Base-by-base conservation (phyloP, 148 eudicot species). In the Fagopyrum tataricum region DNA sequence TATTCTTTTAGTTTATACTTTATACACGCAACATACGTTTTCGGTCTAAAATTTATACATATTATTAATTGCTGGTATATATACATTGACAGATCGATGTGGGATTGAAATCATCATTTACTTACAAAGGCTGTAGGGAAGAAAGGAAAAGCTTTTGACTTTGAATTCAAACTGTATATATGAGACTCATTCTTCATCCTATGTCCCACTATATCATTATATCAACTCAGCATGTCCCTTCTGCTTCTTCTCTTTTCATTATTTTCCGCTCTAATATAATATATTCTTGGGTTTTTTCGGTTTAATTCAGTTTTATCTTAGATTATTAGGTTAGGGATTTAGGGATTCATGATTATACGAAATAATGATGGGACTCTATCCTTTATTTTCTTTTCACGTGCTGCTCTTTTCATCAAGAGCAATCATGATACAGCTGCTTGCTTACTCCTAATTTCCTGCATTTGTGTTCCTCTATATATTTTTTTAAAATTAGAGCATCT, bases 51-150 rank as follows among this genome's bases (percentile, higher is more conserved):
- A n/a, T n/a, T n/a, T n/a, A n/a, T n/a, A n/a, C n/a, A n/a, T n/a
- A n/a, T n/a, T n/a, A n/a, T n/a, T n/a, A n/a, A n/a, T 48, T 14
- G 15, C 3, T 48, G 52, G n/a, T 53, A 53, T 0, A 7, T n/a
- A 9, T 53, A 53, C n/a, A n/a, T n/a, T n/a, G n/a, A n/a, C n/a
- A n/a, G n/a, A n/a, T n/a, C n/a, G 59, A 53, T 17, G 21, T 53
- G 20, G 59, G 59, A 53, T 53, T 8, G 59, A 53, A 53, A 53
- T 53, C 59, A 53, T n/a, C 59, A 53, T 53, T n/a, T n/a, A n/a
- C 4, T 52, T 2, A 53, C 24, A 53, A 18, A 53, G 59, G n/a
- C 18, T 53, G 61, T 55, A 55, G 61, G 24, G 61, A 55, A 55
- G 61, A 55, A 6, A 55, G 3, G 7, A 17, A 55, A 55, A 55